Conservation (phyloP, 2,329 filamentous ascomycete species). For the Taxawa tesnikishii region DNA sequence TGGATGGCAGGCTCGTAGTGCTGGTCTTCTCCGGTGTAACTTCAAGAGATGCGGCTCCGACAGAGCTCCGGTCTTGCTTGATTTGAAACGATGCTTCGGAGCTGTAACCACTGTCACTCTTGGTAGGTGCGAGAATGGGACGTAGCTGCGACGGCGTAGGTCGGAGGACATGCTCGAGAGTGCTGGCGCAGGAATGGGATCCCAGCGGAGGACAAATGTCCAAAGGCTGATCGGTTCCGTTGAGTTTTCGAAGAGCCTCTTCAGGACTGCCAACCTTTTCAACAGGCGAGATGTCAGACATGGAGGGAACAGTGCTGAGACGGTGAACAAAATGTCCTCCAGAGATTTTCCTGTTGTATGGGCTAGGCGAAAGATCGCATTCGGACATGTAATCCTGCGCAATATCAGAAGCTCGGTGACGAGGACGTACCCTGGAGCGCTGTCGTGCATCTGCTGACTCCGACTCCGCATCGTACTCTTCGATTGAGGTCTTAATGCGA, state of each 20-base stretch:
- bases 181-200: not conserved
- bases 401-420: no score
- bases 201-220: not conserved
- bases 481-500: no score
- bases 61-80: not conserved
- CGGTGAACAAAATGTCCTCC: conserved; percentile 12
- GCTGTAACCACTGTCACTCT: conserved; percentile 22
- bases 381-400: conserved; percentile 13
- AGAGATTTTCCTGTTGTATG: conserved; percentile 4
- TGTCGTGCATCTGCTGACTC: no score
- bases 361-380: conserved; percentile 13
- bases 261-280: conserved; percentile 9
- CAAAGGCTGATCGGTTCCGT: conserved; percentile 6
- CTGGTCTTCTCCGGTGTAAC: no score
- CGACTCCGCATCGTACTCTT: no score
- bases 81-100: conserved; percentile 15
- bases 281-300: conserved; percentile 2
- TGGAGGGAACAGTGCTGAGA: conserved; percentile 16
- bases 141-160: not conserved
- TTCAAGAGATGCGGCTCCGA: no score
- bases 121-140: conserved; percentile 2
- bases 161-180: not conserved
- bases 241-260: conserved; percentile 15
- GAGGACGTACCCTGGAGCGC: no score
- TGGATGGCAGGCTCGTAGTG: no score